Base-by-base conservation (phyloP, 257 asterid genomes). In the Solanum paucissectum region DNA sequence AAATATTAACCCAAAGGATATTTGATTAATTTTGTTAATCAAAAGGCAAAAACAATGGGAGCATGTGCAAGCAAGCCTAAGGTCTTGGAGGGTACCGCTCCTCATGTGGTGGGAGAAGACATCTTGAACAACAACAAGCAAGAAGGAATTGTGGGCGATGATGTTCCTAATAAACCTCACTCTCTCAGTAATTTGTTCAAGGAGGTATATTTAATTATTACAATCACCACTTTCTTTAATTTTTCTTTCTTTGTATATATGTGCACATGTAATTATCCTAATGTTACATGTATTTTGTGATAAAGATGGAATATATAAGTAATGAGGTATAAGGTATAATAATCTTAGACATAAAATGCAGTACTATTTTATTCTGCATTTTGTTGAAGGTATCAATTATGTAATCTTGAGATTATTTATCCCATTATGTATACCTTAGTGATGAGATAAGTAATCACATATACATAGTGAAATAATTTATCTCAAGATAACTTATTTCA, bases 111-210 rank as follows among this genome's bases (percentile, higher is more conserved):
- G 83, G 84, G 85, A 5, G 88, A 86, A 55, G 82, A 49, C 34
- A 88, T 58, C 69, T 23, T n/a, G 83, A 86, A 36, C 14, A 72
- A 71, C 25, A 16, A 71, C 1, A 20, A 20, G 89, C 91, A 40
- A 75, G 60, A 37, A 20, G 32, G 37, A 18, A 42, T 29, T 33
- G 82, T 7, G 32, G 85, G 20, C 9, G 83, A 29, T 40, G 89
- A 74, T 69, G 91, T 86, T n/a, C 88, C 90, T 32, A 90, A 87
- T 84, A 91, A 88, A 85, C 87, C 85, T 75, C 92, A 79, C 18
- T 92, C 94, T 88, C 95, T 93, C 3, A 91, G 92, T 7, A 87
- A 88, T 88, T 87, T 91, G 90, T 88, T 93, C 73, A 84, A 85
- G 32, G 92, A 91, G 95, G 95, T 93, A 89, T 23, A 6, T 6